Percentiles rank a stretch among this genome's conserved stretches.
Conservation (phyloP, 1,139 yeast species). For the Taphrina communis region DNA sequence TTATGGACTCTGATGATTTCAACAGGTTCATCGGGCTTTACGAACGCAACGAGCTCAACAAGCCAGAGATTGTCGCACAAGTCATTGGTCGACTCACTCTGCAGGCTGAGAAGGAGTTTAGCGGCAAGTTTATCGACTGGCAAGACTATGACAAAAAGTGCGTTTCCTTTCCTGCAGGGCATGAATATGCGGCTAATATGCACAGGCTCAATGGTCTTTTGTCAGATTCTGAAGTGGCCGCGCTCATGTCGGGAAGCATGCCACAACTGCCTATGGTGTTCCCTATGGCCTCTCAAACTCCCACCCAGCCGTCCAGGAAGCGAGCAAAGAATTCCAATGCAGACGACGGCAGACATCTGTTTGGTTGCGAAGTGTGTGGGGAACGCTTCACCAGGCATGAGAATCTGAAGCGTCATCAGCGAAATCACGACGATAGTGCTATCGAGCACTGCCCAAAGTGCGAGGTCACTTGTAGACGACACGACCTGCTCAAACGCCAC, state of each 20-base stretch:
- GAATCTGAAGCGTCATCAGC: constrained; percentile 34
- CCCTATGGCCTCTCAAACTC: background rate
- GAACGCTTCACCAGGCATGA: constrained; percentile 40
- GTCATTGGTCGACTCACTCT: constrained; percentile 28
- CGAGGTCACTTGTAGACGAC: constrained; percentile 35
- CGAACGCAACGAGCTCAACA: constrained; percentile 23
- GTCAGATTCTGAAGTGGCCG: constrained; percentile 25
- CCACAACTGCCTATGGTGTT: constrained; percentile 32
- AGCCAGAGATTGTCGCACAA: constrained; percentile 31
- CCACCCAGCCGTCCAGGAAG: constrained; percentile 18
- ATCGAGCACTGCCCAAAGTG: constrained; percentile 37
- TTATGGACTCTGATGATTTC: constrained; percentile 32
- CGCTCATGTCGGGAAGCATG: constrained; percentile 30
- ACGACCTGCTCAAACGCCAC: constrained; percentile 35
- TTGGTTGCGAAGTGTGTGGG: constrained; percentile 35
- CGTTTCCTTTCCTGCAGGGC: background rate
- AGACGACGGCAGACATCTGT: constrained; percentile 34
- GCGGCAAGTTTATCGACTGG: constrained; percentile 38
- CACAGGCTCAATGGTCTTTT: constrained; percentile 19
- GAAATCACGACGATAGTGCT: constrained; percentile 38
- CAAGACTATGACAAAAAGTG: constrained; percentile 29
- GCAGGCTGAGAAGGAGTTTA: constrained; percentile 29
- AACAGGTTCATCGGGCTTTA: constrained; percentile 26
- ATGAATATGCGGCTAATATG: background rate
- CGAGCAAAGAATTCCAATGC: constrained; percentile 33